phyloP scores from a whole-genome alignment of 306 rosid genomes.

The Senna siamea region DNA sequence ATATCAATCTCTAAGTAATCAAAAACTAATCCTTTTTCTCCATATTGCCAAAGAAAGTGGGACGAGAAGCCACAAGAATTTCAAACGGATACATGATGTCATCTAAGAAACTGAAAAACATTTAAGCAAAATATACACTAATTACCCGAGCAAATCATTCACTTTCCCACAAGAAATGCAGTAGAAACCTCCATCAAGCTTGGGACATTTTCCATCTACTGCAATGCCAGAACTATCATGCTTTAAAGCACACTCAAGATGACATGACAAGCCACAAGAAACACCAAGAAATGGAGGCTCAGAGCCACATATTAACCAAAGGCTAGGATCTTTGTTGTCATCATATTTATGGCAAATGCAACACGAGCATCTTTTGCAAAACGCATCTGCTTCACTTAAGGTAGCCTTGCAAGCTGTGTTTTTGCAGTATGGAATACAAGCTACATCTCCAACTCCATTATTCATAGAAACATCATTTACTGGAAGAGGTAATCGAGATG shows the following conservation, averaged over 20 bases:
- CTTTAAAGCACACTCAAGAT: conserved; percentile 95
- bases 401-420: conserved; percentile 95
- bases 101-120: conserved; percentile 34
- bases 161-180: conserved; percentile 88
- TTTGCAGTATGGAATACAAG: conserved; percentile 63
- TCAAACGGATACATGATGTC: conserved; percentile 23
- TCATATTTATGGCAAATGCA: conserved; percentile 91
- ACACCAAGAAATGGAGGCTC: conserved; percentile 81
- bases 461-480: conserved; percentile 49
- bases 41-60: background rate
- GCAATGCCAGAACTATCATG: conserved; percentile 73
- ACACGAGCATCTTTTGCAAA: conserved; percentile 95
- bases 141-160: conserved; percentile 94
- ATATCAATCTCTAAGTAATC: background rate
- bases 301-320: conserved; percentile 91
- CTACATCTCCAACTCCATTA: conserved; percentile 49
- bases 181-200: conserved; percentile 82
- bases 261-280: conserved; percentile 97
- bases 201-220: conserved; percentile 51
- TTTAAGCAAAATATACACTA: conserved; percentile 16
- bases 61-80: background rate
- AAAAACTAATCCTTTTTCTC: background rate
- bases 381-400: conserved; percentile 58
- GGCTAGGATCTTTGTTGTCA: conserved; percentile 98
- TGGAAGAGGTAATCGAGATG: conserved; percentile 65